These are phyloP conservation scores for Microcera coccophila DNA, from an alignment of 2,329 filamentous ascomycete genomes.

Conservation along the genomic window DNA sequence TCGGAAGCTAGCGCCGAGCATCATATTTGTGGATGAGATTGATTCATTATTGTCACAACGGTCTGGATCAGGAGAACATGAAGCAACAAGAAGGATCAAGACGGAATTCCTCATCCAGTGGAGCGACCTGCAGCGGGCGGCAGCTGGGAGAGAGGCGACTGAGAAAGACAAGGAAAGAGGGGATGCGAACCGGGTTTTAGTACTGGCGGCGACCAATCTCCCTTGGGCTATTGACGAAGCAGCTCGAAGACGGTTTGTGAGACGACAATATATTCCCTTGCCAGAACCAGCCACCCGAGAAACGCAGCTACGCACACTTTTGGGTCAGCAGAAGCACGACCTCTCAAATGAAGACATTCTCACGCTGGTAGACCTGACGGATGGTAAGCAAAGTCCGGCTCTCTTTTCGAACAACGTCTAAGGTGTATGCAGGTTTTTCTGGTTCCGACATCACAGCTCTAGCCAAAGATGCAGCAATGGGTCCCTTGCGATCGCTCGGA, in stretches of 20 bases:
- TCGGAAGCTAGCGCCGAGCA: conserved; percentile 82
- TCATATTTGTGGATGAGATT: conserved; percentile 98
- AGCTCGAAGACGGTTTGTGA: conserved; percentile 81
- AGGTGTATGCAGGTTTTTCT: conserved; percentile 70
- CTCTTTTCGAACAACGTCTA: neutral
- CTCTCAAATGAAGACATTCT: conserved; percentile 69
- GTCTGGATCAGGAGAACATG: conserved; percentile 80
- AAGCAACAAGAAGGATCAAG: conserved; percentile 90
- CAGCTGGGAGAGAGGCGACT: conserved; percentile 72
- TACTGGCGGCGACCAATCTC: conserved; percentile 90
- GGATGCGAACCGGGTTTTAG: conserved; percentile 83
- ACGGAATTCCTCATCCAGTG: conserved; percentile 98
- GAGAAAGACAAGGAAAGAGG: conserved; percentile 66
- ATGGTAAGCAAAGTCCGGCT: conserved; percentile 55
- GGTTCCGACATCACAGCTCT: conserved; percentile 95
- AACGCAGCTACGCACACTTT: conserved; percentile 70
- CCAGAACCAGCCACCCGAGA: conserved; percentile 80
- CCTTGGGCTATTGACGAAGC: conserved; percentile 99
- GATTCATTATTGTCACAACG: conserved; percentile 86
- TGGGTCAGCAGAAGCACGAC: conserved; percentile 84
- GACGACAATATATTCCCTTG: conserved; percentile 91
- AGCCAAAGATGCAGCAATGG: conserved; percentile 98
- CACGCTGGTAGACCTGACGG: conserved; percentile 72
- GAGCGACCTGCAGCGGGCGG: conserved; percentile 89
- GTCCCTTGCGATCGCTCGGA: conserved; percentile 81